Evolutionary conservation across 2,329 filamentous ascomycete species (phyloP), one percentile per base, ranked within the genome.

Genomic region (Aspergillus tanneri): DNA sequence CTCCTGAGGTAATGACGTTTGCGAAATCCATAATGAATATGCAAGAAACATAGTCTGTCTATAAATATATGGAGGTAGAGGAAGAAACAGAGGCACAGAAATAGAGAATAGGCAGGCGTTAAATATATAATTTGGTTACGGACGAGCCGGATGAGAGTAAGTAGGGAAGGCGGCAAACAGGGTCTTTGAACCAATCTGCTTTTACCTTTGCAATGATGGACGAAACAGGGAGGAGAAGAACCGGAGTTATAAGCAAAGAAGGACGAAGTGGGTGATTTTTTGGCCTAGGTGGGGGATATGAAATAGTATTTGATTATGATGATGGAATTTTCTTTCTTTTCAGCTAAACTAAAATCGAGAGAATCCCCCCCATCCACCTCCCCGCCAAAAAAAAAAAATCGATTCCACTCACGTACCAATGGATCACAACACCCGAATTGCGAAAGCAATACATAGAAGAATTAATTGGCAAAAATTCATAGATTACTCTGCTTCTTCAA

Each of bases 21-120:
- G 66, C 63, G 54, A 69, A 59, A 63, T 69, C 65, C 66, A 69
- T 69, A 50, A 44, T 62, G 56, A 10, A 24, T 21, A 37, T 30
- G 22, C 35, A 41, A 46, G 46, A 32, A 46, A 34, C 32, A 41
- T n/a, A 36, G 43, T 52, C 42, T 30, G 28, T 37, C 22, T 25
- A 21, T 46, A 37, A 28, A 14, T 16, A 28, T 37, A 34, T 16
- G 16, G 16, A 19, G 14, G 34, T 22, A 16, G 32, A 45, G 18
- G 37, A 18, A n/a, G 34, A 35, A 30, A 42, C 34, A 37, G 18
- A 19, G 14, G 19, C 2, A 34, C 28, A 25, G 5, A 14, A 14
- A 22, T n/a, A 34, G 30, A 34, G 30, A 18, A 16, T 14, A 34
- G 14, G 30, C 30, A 14, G 19, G 30, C 16, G 30, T n/a, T n/a